Conservation (phyloP, 495 filamentous ascomycete species). For the Bacidia rubella region DNA sequence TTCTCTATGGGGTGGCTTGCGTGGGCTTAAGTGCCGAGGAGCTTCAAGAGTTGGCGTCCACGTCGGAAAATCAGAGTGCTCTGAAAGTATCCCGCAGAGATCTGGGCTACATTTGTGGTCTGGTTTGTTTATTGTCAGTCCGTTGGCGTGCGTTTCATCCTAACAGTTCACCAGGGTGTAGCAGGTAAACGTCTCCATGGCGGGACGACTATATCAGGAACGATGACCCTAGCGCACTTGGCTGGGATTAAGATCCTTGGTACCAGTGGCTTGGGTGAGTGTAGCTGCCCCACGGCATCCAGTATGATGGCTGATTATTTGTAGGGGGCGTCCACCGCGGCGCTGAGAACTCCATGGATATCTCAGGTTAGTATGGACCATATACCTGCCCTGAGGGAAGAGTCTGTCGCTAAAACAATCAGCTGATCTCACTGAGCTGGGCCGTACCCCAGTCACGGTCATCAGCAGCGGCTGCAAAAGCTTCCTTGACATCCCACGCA, state of each 20-base stretch:
- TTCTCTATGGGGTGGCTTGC: slow-evolving; percentile 65
- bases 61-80: slow-evolving; percentile 45
- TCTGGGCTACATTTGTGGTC: slow-evolving; percentile 63
- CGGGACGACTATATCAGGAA: slow-evolving; percentile 85
- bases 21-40: slow-evolving; percentile 66
- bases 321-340: slow-evolving; percentile 92
- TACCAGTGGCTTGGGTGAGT: slow-evolving; percentile 58
- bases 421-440: slow-evolving; percentile 88
- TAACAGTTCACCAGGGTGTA: neutral
- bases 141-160: too few species aligned
- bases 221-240: slow-evolving; percentile 75
- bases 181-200: slow-evolving; percentile 55
- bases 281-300: too few species aligned
- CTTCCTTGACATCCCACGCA: slow-evolving; percentile 83
- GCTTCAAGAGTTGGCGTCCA: slow-evolving; percentile 53
- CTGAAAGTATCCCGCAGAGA: slow-evolving; percentile 81
- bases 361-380: too few species aligned
- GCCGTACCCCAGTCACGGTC: slow-evolving; percentile 80
- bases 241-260: slow-evolving; percentile 90
- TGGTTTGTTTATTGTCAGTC: slow-evolving; percentile 37
- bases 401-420: too few species aligned
- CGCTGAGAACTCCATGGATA: slow-evolving; percentile 73
- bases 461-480: slow-evolving; percentile 87
- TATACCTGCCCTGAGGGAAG: too few species aligned
- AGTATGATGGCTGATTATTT: too few species aligned